Percentiles rank a stretch among this genome's conserved stretches.
Evolutionary conservation across 768 basidiomycete genomes (phyloP).

Genomic region (Mycena pura): DNA sequence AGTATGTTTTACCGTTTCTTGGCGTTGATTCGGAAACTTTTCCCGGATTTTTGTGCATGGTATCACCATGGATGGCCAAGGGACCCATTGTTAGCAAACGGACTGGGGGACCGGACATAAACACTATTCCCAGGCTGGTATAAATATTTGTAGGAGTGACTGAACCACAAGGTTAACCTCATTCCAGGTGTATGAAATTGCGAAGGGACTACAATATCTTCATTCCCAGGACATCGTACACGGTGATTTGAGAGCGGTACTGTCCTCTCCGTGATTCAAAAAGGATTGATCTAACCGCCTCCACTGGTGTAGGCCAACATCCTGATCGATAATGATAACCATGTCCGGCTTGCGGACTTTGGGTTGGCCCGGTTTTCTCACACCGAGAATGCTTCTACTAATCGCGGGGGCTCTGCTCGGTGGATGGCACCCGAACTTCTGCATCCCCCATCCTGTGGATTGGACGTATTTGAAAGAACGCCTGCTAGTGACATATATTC

Average conservation of each 20-base stretch:
- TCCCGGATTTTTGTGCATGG: background rate
- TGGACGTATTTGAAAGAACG: background rate
- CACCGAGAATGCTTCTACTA: background rate
- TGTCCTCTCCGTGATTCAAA: background rate
- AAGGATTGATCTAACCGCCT: background rate
- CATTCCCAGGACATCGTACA: background rate
- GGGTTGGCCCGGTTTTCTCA: background rate
- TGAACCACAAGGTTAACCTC: background rate
- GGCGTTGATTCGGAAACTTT: background rate
- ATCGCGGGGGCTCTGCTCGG: background rate
- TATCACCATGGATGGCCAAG: background rate
- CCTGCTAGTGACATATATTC: background rate
- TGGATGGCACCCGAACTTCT: background rate
- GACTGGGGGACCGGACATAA: background rate
- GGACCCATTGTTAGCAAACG: background rate
- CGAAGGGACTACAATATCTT: background rate
- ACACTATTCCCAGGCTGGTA: background rate
- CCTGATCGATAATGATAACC: background rate
- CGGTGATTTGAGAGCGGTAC: background rate
- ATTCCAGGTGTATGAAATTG: background rate
- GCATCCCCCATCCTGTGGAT: background rate
- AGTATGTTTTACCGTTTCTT: background rate
- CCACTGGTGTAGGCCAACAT: background rate
- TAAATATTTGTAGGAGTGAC: background rate
- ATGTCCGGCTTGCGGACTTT: background rate